Conservation (phyloP, 495 filamentous ascomycete genomes). For the Astrothelium subdiscretum region DNA sequence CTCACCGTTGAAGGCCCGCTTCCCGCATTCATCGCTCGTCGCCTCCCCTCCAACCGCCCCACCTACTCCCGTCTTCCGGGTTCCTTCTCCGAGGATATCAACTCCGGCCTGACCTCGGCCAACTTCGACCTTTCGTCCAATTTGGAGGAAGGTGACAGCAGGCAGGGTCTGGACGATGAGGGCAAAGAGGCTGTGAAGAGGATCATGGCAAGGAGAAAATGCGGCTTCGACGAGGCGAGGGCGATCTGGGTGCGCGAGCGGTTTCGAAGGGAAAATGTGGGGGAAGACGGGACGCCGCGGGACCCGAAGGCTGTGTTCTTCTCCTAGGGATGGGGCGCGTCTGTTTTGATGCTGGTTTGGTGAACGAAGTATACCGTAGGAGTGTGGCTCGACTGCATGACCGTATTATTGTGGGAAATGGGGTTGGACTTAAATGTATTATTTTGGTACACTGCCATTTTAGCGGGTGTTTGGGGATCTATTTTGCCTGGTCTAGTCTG, state of each 20-base stretch:
- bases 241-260: constrained; percentile 70
- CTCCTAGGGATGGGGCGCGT: constrained; percentile 38
- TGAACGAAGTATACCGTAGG: too few species aligned
- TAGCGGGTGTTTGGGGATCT: neutral
- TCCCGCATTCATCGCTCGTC: constrained; percentile 33
- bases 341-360: neutral
- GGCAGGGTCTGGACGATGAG: constrained; percentile 65
- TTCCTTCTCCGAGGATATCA: constrained; percentile 68
- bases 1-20: constrained; percentile 43
- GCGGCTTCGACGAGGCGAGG: constrained; percentile 86
- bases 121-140: constrained; percentile 75
- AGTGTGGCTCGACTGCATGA: too few species aligned
- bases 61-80: constrained; percentile 60
- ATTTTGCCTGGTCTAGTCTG: neutral
- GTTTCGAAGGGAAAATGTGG: constrained; percentile 79
- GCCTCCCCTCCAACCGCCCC: constrained; percentile 15
- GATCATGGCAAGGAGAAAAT: constrained; percentile 71
- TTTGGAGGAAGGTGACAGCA: constrained; percentile 59
- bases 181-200: constrained; percentile 68
- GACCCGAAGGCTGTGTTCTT: constrained; percentile 96
- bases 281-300: constrained; percentile 70
- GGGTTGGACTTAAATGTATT: neutral
- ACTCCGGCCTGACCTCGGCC: constrained; percentile 68
- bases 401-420: neutral
- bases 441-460: neutral